phyloP scores from a whole-genome alignment of 345 rosid species.

The Salix exigua region DNA sequence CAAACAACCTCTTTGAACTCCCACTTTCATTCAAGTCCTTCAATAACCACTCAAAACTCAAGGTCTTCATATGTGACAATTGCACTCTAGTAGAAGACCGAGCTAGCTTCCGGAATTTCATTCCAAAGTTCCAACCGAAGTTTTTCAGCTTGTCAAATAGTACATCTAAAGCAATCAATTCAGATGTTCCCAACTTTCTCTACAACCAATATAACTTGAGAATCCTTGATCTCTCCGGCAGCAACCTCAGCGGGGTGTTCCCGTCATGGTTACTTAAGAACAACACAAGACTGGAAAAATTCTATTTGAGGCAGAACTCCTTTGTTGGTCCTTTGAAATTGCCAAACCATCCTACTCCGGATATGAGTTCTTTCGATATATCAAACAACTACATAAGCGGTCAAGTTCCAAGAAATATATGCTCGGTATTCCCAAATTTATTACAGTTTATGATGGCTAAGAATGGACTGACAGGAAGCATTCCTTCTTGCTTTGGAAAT shows the following conservation, averaged over 20 bases:
- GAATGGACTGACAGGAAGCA: constrained; percentile 14
- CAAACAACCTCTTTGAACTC: too few species aligned
- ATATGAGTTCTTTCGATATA: background rate
- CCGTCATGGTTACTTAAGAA: constrained; percentile 23
- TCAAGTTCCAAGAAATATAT: constrained; percentile 7
- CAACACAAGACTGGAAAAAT: fast-evolving
- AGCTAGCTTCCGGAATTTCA: too few species aligned
- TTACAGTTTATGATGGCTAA: background rate
- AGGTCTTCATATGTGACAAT: too few species aligned
- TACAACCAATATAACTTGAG: constrained; percentile 8
- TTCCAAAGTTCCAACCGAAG: too few species aligned
- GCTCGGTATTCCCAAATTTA: constrained; percentile 10
- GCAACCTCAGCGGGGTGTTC: background rate
- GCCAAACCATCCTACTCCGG: background rate
- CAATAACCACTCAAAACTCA: too few species aligned
- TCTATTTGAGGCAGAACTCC: background rate
- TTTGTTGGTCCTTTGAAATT: background rate
- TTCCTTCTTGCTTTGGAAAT: constrained; percentile 21
- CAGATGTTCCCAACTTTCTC: constrained; percentile 2
- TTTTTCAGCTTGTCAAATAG: too few species aligned
- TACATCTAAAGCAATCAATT: background rate
- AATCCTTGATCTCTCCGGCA: background rate
- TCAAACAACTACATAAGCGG: background rate
- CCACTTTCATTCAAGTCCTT: too few species aligned
- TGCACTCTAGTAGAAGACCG: too few species aligned